A percentile compares a stretch with the other conserved stretches of the same genome.
These are phyloP conservation scores for Sisymbrium irio DNA, from an alignment of 345 rosid species.

Conservation along the genomic window DNA sequence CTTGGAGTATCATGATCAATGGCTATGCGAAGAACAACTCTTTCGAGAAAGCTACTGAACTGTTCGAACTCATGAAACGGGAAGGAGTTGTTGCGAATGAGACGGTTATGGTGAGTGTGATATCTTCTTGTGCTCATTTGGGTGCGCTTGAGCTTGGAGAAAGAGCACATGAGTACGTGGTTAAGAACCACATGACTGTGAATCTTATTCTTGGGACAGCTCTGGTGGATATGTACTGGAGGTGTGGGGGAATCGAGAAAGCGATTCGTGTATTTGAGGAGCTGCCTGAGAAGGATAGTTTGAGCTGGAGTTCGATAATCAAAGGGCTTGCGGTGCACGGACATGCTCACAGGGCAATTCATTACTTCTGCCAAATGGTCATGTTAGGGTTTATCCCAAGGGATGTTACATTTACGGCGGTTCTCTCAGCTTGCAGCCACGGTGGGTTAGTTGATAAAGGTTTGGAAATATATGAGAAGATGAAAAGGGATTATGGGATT, in stretches of 20 bases:
- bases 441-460: conserved; percentile 66
- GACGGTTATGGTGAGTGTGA: conserved; percentile 65
- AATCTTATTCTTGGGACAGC: conserved; percentile 68
- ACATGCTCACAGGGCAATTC: conserved; percentile 45
- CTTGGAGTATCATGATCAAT: conserved; percentile 75
- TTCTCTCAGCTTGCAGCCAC: conserved; percentile 76
- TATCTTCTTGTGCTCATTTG: conserved; percentile 68
- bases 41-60: conserved; percentile 51
- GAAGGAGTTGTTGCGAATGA: conserved; percentile 57
- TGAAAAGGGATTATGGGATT: conserved; percentile 43
- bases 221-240: conserved; percentile 69
- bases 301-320: conserved; percentile 68
- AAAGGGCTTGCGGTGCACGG: conserved; percentile 71
- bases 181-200: conserved; percentile 38
- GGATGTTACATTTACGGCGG: conserved; percentile 61
- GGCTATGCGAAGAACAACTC: conserved; percentile 50
- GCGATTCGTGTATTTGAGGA: conserved; percentile 50
- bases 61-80: conserved; percentile 46
- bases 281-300: conserved; percentile 50
- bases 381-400: conserved; percentile 44
- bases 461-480: conserved; percentile 52
- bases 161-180: conserved; percentile 55
- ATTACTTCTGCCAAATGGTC: conserved; percentile 52
- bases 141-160: conserved; percentile 61
- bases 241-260: conserved; percentile 58